These are phyloP conservation scores for Hyaloscypha hepaticicola DNA, from an alignment of 495 filamentous ascomycete genomes.

Conservation along the genomic window DNA sequence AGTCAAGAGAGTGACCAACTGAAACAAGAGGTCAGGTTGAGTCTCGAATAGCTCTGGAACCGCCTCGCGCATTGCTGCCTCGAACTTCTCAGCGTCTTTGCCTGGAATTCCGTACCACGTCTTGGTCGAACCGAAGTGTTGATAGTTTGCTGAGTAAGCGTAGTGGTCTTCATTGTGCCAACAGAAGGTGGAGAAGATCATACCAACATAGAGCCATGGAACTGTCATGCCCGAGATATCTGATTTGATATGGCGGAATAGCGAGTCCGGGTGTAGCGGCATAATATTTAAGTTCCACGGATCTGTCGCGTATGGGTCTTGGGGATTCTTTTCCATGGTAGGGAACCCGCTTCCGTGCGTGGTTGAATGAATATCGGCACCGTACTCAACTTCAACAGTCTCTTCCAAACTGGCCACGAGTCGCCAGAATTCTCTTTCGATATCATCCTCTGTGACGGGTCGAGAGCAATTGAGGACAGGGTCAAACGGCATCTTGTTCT, in stretches of 20 bases:
- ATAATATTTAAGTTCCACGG: conserved; percentile 97
- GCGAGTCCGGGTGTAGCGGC: conserved; percentile 84
- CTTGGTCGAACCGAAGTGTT: conserved; percentile 97
- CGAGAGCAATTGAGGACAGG: conserved; percentile 74
- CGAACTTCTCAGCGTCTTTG: conserved; percentile 89
- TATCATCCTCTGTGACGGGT: conserved; percentile 89
- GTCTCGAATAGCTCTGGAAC: conserved; percentile 97
- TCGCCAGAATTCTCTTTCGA: conserved; percentile 96
- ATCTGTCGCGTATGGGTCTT: conserved; percentile 80
- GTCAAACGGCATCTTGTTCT: conserved; percentile 86
- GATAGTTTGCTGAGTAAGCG: conserved; percentile 97
- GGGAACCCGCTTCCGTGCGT: conserved; percentile 98
- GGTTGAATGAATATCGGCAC: conserved; percentile 96
- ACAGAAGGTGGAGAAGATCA: conserved; percentile 99
- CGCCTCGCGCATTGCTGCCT: conserved; percentile 90
- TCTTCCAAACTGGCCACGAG: conserved; percentile 90
- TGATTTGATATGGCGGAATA: conserved; percentile 96
- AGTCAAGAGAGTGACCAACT: conserved; percentile 90
- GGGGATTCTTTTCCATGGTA: conserved; percentile 87
- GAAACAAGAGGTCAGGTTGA: conserved; percentile 94
- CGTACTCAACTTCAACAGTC: conserved; percentile 97
- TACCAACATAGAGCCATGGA: conserved; percentile 99
- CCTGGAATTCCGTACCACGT: conserved; percentile 99
- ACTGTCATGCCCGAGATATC: conserved; percentile 99
- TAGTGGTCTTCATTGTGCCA: conserved; percentile 99